A percentile compares a stretch with the other conserved stretches of the same genome.
Evolutionary conservation across 1,284 basidiomycete genomes (phyloP).

Genomic region (Fistulinella cinereoalba): DNA sequence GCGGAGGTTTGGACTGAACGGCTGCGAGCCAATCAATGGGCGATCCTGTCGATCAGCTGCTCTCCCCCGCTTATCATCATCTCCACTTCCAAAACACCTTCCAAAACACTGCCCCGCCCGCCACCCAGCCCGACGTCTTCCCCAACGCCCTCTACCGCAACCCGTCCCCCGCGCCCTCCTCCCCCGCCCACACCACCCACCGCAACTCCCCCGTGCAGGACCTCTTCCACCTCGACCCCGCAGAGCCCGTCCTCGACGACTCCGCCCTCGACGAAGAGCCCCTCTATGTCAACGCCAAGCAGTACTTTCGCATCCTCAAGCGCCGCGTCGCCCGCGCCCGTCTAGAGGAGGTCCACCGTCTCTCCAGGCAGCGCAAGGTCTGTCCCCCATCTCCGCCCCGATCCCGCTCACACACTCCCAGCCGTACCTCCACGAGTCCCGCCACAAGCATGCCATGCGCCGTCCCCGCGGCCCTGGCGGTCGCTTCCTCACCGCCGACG

Average conservation of each 20-base stretch:
- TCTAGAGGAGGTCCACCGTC: conserved; percentile 87
- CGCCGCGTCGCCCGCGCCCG: conserved; percentile 83
- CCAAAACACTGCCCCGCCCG: conserved; percentile 19
- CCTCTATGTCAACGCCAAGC: conserved; percentile 95
- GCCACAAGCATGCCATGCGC: conserved; percentile 97
- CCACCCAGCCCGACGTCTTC: conserved; percentile 27
- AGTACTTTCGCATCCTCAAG: conserved; percentile 96
- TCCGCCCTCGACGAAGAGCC: conserved; percentile 81
- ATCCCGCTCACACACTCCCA: conserved; percentile 35
- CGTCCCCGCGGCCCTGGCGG: conserved; percentile 95
- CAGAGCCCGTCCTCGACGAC: conserved; percentile 25
- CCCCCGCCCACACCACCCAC: conserved; percentile 22
- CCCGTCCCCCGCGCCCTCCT: conserved; percentile 26
- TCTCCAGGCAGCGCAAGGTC: conserved; percentile 90
- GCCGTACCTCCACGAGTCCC: conserved; percentile 96
- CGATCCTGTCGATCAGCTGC: conserved; percentile 64
- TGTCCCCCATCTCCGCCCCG: conserved; percentile 14
- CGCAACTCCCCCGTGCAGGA: conserved; percentile 30
- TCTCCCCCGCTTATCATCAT: conserved; percentile 58
- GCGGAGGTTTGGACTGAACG: conserved; percentile 30
- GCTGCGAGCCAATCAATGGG: conserved; percentile 51
- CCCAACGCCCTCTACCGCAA: conserved; percentile 25
- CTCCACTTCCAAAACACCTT: conserved; percentile 39
- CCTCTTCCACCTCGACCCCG: conserved; percentile 28
- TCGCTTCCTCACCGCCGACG: conserved; percentile 92